Evolutionary conservation across 2,329 filamentous ascomycete species (phyloP).

Genomic region (Alternaria infectoria): DNA sequence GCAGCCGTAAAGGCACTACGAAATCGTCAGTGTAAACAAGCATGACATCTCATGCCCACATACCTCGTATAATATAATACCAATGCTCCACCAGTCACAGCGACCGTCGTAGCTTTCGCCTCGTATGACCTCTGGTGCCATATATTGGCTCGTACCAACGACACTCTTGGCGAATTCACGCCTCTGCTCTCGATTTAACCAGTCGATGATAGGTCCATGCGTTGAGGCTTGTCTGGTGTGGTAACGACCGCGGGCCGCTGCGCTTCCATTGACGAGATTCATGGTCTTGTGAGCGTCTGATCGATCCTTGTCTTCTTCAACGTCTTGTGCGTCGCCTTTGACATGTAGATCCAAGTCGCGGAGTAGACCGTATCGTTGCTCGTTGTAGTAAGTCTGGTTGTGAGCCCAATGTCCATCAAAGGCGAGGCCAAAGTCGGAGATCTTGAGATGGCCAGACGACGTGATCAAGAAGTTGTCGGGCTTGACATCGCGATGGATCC

Average conservation of each 20-base stretch:
- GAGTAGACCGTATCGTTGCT: conserved; percentile 79
- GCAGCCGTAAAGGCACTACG: conserved; percentile 81
- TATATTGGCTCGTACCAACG: conserved; percentile 96
- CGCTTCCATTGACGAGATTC: conserved; percentile 46
- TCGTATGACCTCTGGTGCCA: conserved; percentile 91
- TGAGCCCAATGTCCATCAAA: conserved; percentile 97
- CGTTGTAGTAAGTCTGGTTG: conserved; percentile 84
- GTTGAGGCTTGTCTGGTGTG: conserved; percentile 28
- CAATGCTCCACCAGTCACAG: conserved; percentile 97
- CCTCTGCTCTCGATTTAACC: conserved; percentile 58
- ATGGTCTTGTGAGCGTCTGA: conserved; percentile 61
- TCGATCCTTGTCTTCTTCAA: conserved; percentile 54
- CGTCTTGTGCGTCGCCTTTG: conserved; percentile 75
- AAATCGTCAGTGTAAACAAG: background rate
- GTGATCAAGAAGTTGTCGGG: conserved; percentile 96
- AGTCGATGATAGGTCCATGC: conserved; percentile 47
- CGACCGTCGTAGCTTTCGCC: conserved; percentile 86
- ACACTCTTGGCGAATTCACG: conserved; percentile 80
- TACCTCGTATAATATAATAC: conserved; percentile 87
- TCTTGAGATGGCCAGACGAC: conserved; percentile 86
- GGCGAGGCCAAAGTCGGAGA: conserved; percentile 93
- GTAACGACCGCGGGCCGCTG: conserved; percentile 19
- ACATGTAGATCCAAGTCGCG: conserved; percentile 77
- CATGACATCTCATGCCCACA: conserved; percentile 3
- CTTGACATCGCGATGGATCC: conserved; percentile 96